Percentiles rank a stretch among this genome's conserved stretches.
phyloP scores from a whole-genome alignment of 2,329 filamentous ascomycete species.

The Penicillium sp. region DNA sequence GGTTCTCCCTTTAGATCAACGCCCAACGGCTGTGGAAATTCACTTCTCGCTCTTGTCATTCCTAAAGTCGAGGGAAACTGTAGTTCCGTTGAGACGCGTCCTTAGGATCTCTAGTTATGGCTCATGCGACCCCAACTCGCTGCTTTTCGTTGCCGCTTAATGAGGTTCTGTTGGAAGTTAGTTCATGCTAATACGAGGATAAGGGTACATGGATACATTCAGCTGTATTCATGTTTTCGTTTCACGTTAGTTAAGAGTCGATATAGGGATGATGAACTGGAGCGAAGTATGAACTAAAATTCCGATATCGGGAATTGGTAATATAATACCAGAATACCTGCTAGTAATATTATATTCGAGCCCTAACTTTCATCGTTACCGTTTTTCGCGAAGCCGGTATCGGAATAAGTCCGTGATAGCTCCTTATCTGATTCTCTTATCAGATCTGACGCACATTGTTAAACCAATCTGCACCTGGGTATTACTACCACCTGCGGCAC shows the following conservation, averaged over 20 bases:
- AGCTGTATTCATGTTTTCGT: not conserved
- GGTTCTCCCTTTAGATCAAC: not conserved
- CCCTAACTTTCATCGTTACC: constrained; percentile 2
- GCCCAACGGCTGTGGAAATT: not conserved
- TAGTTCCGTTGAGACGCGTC: constrained; percentile 86
- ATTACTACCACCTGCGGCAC: not conserved
- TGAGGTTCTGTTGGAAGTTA: not conserved
- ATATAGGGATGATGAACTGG: not conserved
- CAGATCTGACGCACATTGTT: constrained; percentile 15
- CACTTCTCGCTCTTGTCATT: constrained; percentile 57
- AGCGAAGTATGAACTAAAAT: not conserved
- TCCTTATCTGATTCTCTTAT: constrained; percentile 22
- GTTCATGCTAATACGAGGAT: not conserved
- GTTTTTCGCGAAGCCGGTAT: not conserved
- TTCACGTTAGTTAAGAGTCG: not conserved
- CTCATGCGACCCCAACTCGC: constrained; percentile 84
- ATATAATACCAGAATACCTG: not conserved
- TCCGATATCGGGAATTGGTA: not conserved
- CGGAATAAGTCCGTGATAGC: not conserved
- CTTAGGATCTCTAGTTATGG: constrained; percentile 77
- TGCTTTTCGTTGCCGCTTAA: constrained; percentile 69
- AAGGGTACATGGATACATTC: not conserved
- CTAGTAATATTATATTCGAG: not conserved
- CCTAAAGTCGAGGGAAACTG: constrained; percentile 73
- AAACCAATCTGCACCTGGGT: not conserved